phyloP scores from a whole-genome alignment of 768 basidiomycete species.

The Amanita brunnescens region DNA sequence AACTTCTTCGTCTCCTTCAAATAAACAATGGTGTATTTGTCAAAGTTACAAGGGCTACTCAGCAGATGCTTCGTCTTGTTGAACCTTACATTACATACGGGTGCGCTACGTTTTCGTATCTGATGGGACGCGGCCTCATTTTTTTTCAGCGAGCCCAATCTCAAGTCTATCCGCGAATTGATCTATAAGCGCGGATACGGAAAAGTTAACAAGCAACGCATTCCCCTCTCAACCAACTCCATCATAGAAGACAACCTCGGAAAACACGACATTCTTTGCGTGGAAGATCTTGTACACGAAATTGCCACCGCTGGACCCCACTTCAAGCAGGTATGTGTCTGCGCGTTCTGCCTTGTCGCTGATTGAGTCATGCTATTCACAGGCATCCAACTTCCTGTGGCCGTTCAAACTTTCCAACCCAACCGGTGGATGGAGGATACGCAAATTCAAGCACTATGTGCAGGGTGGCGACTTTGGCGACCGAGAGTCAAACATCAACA shows the following conservation, averaged over 20 bases:
- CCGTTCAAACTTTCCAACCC: conserved; percentile 99
- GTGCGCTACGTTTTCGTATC: conserved; percentile 25
- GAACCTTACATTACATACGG: conserved; percentile 98
- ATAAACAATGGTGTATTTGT: conserved; percentile 99
- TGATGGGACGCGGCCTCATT: neutral
- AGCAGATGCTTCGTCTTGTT: conserved; percentile 96
- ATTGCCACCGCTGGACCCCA: conserved; percentile 92
- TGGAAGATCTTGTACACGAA: conserved; percentile 97
- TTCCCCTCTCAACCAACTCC: conserved; percentile 89
- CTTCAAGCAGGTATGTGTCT: conserved; percentile 85
- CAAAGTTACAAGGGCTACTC: conserved; percentile 92
- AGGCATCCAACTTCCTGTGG: conserved; percentile 97
- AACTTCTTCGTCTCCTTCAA: conserved; percentile 95
- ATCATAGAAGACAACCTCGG: conserved; percentile 88
- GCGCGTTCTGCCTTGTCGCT: neutral
- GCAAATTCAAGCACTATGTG: conserved; percentile 96
- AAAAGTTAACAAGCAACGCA: conserved; percentile 95
- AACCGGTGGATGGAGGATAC: conserved; percentile 93
- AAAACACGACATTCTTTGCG: conserved; percentile 91
- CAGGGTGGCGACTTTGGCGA: conserved; percentile 97
- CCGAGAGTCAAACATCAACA: conserved; percentile 96
- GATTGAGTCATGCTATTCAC: conserved; percentile 8
- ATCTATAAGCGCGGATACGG: conserved; percentile 99
- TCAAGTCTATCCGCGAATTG: conserved; percentile 93
- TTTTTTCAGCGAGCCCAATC: conserved; percentile 74